Evolutionary conservation across 1,139 yeast genomes (phyloP).

Genomic region (Kluyveromyces marxianus): DNA sequence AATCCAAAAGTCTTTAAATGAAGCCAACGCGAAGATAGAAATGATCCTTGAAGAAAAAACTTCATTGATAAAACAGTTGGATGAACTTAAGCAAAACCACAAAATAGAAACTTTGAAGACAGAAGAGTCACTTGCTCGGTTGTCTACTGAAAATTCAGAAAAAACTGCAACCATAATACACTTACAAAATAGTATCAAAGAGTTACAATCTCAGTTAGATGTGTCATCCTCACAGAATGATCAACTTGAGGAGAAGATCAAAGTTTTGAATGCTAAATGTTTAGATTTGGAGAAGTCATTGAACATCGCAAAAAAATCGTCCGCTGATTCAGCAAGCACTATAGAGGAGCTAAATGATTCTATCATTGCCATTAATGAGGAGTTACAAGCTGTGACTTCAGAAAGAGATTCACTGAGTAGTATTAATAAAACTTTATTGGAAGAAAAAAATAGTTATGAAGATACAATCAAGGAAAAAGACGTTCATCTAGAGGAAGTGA

Average conservation of each 20-base stretch:
- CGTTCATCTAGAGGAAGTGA: background rate
- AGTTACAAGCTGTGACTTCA: slow-evolving; percentile 1
- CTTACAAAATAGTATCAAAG: background rate
- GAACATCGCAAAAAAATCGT: slow-evolving; percentile 7
- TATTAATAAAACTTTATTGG: background rate
- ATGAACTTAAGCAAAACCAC: no score
- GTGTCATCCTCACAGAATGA: background rate
- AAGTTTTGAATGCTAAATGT: slow-evolving; percentile 10
- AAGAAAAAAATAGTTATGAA: background rate
- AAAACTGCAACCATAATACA: background rate
- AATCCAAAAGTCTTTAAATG: background rate
- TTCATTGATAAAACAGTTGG: background rate
- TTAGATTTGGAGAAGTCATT: slow-evolving; percentile 3
- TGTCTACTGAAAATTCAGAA: no score
- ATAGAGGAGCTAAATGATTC: slow-evolving; percentile 6
- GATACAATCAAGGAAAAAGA: background rate
- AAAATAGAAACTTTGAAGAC: no score
- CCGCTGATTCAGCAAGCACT: slow-evolving; percentile 8
- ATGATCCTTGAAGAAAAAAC: background rate
- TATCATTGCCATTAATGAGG: slow-evolving; percentile 2
- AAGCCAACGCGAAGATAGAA: background rate
- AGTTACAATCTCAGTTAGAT: background rate
- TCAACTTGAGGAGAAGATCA: background rate
- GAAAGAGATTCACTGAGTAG: background rate
- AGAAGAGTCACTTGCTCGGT: no score